Conservation (phyloP, 148 eudicot genomes). For the Rhododendron simsii region DNA sequence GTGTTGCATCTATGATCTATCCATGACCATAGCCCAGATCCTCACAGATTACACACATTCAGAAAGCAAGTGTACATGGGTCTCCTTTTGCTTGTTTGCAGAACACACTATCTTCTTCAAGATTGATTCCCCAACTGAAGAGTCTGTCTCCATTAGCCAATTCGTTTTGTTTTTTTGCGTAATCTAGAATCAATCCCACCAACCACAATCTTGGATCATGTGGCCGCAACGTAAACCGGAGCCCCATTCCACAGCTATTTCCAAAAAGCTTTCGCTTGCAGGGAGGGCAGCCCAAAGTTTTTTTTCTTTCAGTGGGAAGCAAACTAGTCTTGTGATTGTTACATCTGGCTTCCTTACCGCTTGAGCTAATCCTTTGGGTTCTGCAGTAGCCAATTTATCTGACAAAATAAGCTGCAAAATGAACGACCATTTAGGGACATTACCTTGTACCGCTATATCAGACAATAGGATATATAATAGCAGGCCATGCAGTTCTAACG, state of each 20-base stretch:
- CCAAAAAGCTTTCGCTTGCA: not conserved
- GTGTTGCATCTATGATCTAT: not conserved
- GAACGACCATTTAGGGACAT: not conserved
- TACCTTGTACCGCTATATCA: not conserved
- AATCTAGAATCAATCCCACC: too few relatives aligned
- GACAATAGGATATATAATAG: not conserved
- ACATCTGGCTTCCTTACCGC: not conserved
- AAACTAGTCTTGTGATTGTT: not conserved
- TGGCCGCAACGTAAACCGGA: too few relatives aligned
- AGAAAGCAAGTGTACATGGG: not conserved
- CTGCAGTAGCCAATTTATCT: not conserved
- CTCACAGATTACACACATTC: too few relatives aligned
- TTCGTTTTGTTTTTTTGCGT: too few relatives aligned
- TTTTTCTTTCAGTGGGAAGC: not conserved
- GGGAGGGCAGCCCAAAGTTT: not conserved
- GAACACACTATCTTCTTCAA: not conserved
- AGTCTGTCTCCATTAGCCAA: not conserved
- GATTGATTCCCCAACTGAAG: not conserved
- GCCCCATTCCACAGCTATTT: not conserved
- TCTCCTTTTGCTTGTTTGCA: not conserved
- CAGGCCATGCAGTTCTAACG: not conserved
- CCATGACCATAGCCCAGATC: not conserved
- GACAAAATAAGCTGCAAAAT: not conserved
- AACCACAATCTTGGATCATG: too few relatives aligned
- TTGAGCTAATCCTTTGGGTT: not conserved